Percentiles rank a stretch among this genome's conserved stretches.
phyloP scores from a whole-genome alignment of 495 filamentous ascomycete species.

The Penicillium manginii region DNA sequence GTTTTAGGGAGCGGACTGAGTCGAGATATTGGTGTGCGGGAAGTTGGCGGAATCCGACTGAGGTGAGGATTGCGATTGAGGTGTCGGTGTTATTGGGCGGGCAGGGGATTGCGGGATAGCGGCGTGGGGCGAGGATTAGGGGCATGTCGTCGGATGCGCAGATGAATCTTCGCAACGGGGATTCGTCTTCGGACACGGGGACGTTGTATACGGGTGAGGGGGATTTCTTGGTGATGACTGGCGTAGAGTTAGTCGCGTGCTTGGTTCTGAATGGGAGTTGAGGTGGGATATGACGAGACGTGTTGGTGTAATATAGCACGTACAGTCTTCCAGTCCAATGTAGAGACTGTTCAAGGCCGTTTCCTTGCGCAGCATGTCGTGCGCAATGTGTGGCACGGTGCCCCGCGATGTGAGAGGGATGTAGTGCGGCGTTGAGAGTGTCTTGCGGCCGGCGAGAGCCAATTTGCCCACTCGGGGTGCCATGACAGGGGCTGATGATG shows the following conservation, averaged over 20 bases:
- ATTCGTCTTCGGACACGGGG: constrained; percentile 43
- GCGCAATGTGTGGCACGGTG: constrained; percentile 81
- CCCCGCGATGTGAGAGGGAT: constrained; percentile 81
- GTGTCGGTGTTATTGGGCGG: constrained; percentile 73
- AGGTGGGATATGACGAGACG: background rate
- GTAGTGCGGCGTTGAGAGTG: constrained; percentile 80
- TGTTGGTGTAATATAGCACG: constrained; percentile 32
- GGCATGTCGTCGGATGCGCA: constrained; percentile 55
- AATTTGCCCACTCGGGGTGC: constrained; percentile 66
- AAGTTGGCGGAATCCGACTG: constrained; percentile 77
- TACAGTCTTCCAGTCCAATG: constrained; percentile 92
- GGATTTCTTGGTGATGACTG: constrained; percentile 73
- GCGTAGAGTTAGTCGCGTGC: constrained; percentile 12
- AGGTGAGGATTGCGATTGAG: constrained; percentile 77
- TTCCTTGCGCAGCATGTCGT: constrained; percentile 74
- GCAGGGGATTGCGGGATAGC: constrained; percentile 73
- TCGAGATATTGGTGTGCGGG: constrained; percentile 67
- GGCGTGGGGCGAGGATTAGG: constrained; percentile 79
- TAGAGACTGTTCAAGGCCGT: constrained; percentile 71
- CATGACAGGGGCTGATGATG: constrained; percentile 31
- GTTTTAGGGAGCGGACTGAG: constrained; percentile 62
- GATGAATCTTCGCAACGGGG: constrained; percentile 75
- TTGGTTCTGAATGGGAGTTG: background rate
- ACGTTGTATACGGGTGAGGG: constrained; percentile 55
- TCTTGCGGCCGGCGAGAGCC: constrained; percentile 57